phyloP scores from a whole-genome alignment of 2,329 filamentous ascomycete genomes.

The Ceratocystis eucalypticola region DNA sequence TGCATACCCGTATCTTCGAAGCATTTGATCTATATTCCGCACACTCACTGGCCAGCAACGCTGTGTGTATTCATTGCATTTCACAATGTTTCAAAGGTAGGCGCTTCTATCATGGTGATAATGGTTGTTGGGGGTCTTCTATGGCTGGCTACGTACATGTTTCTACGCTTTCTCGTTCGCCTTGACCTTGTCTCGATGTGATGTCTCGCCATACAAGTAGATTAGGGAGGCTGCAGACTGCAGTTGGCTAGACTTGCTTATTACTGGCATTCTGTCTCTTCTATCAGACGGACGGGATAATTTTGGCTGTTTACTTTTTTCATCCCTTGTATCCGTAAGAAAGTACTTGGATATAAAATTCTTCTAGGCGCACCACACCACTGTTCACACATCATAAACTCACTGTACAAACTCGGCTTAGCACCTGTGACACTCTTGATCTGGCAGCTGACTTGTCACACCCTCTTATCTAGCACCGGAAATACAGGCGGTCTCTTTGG shows the following conservation, averaged over 20 bases:
- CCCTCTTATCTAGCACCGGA: conserved; percentile 19
- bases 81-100: conserved; percentile 5
- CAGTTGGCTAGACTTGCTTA: no score
- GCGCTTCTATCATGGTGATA: not conserved
- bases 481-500: conserved; percentile 13
- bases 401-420: no score
- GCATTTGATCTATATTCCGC: not conserved
- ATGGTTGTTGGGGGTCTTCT: not conserved
- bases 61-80: not conserved
- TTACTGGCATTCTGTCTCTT: not conserved
- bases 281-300: not conserved
- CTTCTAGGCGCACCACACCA: not conserved
- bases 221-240: not conserved
- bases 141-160: not conserved
- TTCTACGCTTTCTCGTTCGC: not conserved
- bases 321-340: conserved; percentile 1
- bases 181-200: not conserved
- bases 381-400: no score
- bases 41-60: not conserved
- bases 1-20: not conserved
- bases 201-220: not conserved
- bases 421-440: no score
- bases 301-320: not conserved
- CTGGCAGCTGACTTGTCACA: conserved; percentile 7
- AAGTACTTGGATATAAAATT: not conserved